Evolutionary conservation across 495 filamentous ascomycete genomes (phyloP).

Genomic region (Alectoria sarmentosa): DNA sequence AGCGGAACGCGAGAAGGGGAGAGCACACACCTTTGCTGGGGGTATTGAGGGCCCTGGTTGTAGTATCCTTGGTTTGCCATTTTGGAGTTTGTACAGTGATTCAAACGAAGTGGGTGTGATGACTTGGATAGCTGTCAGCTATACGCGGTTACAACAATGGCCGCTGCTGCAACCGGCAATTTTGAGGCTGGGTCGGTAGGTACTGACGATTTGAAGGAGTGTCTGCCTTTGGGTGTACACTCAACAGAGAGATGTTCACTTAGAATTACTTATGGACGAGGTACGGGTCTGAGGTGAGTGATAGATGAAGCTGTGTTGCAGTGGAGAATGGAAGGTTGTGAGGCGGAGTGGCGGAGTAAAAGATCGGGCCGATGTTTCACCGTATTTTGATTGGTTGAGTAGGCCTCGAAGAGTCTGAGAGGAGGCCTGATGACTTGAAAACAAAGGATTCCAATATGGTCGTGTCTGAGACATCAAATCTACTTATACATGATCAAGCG

Average conservation of each 20-base stretch:
- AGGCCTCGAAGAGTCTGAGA: too few relatives aligned
- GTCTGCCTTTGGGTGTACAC: neutral
- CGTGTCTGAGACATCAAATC: neutral
- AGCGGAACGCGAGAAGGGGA: constrained; percentile 22
- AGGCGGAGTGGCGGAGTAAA: neutral
- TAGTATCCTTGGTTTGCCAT: constrained; percentile 48
- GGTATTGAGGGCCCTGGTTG: constrained; percentile 33
- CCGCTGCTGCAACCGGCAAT: neutral
- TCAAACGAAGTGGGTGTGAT: constrained; percentile 1
- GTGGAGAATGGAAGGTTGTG: neutral
- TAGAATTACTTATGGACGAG: neutral
- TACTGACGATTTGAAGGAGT: constrained; percentile 1
- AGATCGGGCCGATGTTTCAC: neutral
- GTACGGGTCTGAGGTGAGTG: neutral
- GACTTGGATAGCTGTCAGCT: constrained; percentile 10
- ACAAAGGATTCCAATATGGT: neutral
- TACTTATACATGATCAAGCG: neutral
- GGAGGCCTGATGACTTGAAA: too few relatives aligned
- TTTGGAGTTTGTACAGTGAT: constrained; percentile 6
- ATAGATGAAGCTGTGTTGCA: neutral
- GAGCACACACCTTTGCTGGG: constrained; percentile 31
- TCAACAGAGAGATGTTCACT: neutral
- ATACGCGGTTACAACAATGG: constrained; percentile 2
- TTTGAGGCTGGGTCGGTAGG: neutral
- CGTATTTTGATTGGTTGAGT: neutral